Conservation (phyloP, 805 yeast species). For the Soucietia sequanensis region DNA sequence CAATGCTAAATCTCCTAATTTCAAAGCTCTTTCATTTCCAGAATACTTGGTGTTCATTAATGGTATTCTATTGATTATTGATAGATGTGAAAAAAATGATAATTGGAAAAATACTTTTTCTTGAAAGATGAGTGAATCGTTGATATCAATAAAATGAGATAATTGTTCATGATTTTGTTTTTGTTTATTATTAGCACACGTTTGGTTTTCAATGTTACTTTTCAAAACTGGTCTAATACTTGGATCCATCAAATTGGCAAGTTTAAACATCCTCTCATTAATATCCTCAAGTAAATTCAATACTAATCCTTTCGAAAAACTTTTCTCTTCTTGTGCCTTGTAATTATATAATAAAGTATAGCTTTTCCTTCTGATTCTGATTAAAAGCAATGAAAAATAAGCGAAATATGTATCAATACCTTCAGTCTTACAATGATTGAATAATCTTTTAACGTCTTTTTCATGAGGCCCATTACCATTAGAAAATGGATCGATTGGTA, state of each 20-base stretch:
- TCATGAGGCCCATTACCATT: slow-evolving; percentile 1
- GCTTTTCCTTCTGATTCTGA: slow-evolving; percentile 20
- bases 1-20: slow-evolving; percentile 19
- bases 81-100: slow-evolving; percentile 22
- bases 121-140: too few relatives aligned
- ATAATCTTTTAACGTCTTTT: slow-evolving; percentile 3
- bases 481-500: slow-evolving; percentile 10
- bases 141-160: too few relatives aligned
- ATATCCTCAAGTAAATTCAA: slow-evolving; percentile 11
- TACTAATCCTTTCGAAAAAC: slow-evolving; percentile 3
- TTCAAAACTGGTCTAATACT: slow-evolving; percentile 18
- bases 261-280: slow-evolving; percentile 18
- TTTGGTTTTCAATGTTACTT: slow-evolving; percentile 8
- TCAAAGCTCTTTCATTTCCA: slow-evolving; percentile 10
- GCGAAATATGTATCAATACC: slow-evolving; percentile 12
- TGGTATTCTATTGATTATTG: slow-evolving; percentile 28
- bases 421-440: slow-evolving; percentile 5
- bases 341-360: slow-evolving; percentile 25
- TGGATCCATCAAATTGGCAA: slow-evolving; percentile 17
- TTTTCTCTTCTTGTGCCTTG: slow-evolving; percentile 9
- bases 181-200: neutral
- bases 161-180: neutral
- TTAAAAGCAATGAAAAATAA: slow-evolving; percentile 13
- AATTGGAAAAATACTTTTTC: slow-evolving; percentile 17
- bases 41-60: slow-evolving; percentile 14